phyloP scores from a whole-genome alignment of 2,329 filamentous ascomycete species.

The Penicillium sp. region DNA sequence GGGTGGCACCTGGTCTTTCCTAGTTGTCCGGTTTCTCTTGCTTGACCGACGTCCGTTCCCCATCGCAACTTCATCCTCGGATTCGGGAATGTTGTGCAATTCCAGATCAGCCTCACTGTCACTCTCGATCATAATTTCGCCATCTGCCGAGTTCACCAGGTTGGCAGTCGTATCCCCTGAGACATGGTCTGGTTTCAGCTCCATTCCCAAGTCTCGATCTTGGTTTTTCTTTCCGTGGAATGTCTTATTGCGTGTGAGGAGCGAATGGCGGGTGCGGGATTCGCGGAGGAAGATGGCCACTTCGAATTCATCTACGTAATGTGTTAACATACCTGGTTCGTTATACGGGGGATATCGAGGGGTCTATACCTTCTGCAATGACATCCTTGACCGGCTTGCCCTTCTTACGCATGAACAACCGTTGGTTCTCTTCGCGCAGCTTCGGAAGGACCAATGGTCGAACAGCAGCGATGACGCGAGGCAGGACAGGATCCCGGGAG shows the following conservation, averaged over 20 bases:
- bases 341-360: not conserved
- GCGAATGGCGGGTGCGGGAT: slow-evolving; percentile 76
- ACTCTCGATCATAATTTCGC: slow-evolving; percentile 58
- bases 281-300: slow-evolving; percentile 92
- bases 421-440: slow-evolving; percentile 76
- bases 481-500: slow-evolving; percentile 71
- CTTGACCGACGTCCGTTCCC: not conserved
- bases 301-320: slow-evolving; percentile 94
- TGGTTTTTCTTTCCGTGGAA: slow-evolving; percentile 56
- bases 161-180: not conserved
- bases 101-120: slow-evolving; percentile 53
- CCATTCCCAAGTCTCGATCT: not conserved
- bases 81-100: slow-evolving; percentile 60
- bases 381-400: slow-evolving; percentile 86
- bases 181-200: slow-evolving; percentile 29
- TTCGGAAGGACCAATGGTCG: slow-evolving; percentile 87
- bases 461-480: slow-evolving; percentile 79
- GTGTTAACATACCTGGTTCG: slow-evolving; percentile 81
- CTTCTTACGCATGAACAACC: slow-evolving; percentile 64
- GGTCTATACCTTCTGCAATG: slow-evolving; percentile 67
- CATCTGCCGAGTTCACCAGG: slow-evolving; percentile 24
- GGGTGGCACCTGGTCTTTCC: not conserved
- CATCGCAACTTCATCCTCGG: slow-evolving; percentile 28
- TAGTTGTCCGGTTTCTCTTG: not conserved
- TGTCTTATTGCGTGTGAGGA: slow-evolving; percentile 81